Conservation (phyloP, 352 stramenopile genomes). For the Phytopythium chamaehyphon region DNA sequence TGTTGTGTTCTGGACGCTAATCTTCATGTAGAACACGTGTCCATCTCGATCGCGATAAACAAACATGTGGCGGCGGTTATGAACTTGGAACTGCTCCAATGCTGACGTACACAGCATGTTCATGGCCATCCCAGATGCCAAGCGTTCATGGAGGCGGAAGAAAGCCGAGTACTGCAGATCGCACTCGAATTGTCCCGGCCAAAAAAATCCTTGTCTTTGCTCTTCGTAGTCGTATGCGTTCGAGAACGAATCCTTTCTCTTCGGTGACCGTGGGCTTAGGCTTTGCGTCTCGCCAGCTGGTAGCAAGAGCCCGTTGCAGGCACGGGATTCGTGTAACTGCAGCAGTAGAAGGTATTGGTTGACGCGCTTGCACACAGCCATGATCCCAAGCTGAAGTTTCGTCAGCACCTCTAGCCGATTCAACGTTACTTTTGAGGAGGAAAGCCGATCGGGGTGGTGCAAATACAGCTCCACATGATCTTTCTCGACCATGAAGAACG, state of each 20-base stretch:
- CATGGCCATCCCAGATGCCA: slow-evolving; percentile 73
- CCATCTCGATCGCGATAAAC: slow-evolving; percentile 82
- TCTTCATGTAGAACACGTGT: slow-evolving; percentile 89
- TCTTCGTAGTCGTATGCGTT: slow-evolving; percentile 16
- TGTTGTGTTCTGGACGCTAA: slow-evolving; percentile 52
- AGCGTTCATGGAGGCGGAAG: slow-evolving; percentile 78
- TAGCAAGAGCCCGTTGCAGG: slow-evolving; percentile 70
- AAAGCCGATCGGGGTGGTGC: slow-evolving; percentile 46
- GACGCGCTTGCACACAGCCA: slow-evolving; percentile 66
- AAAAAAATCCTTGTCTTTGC: slow-evolving; percentile 60
- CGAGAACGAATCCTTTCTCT: slow-evolving; percentile 25
- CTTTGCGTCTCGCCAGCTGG: slow-evolving; percentile 29
- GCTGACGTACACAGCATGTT: slow-evolving; percentile 82
- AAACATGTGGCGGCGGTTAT: slow-evolving; percentile 85
- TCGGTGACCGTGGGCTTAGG: slow-evolving; percentile 38
- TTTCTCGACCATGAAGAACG: slow-evolving; percentile 60
- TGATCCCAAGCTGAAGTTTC: slow-evolving; percentile 63
- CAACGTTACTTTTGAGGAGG: slow-evolving; percentile 14
- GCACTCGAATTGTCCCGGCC: slow-evolving; percentile 85
- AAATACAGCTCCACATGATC: slow-evolving; percentile 51
- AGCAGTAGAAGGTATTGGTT: slow-evolving; percentile 83
- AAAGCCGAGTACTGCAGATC: slow-evolving; percentile 72
- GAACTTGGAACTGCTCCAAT: slow-evolving; percentile 87
- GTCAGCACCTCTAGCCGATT: slow-evolving; percentile 69
- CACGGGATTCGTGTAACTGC: slow-evolving; percentile 81